A percentile compares a stretch with the other conserved stretches of the same genome.
Conservation (phyloP, 2,329 filamentous ascomycete species). For the Phaeosphaeriaceae sp. region DNA sequence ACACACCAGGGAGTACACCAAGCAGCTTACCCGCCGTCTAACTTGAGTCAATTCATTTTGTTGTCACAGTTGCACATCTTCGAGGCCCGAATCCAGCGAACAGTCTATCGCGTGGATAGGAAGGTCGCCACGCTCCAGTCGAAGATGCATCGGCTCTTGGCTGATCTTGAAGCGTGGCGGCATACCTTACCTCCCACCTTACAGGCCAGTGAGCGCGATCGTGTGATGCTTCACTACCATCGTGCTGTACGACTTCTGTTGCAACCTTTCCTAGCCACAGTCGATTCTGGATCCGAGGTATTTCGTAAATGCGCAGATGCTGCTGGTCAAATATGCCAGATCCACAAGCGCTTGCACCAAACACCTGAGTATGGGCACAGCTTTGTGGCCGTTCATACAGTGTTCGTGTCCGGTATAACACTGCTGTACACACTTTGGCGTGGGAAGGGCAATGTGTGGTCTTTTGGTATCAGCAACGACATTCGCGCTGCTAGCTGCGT, state of each 20-base stretch:
- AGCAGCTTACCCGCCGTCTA: slow-evolving; percentile 5
- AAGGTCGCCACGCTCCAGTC: slow-evolving; percentile 54
- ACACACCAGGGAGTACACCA: not conserved
- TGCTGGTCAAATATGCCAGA: slow-evolving; percentile 53
- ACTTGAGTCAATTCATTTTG: slow-evolving; percentile 16
- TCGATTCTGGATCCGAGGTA: slow-evolving; percentile 57
- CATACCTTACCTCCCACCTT: slow-evolving; percentile 45
- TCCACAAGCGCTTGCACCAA: slow-evolving; percentile 54
- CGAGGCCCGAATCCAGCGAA: slow-evolving; percentile 60
- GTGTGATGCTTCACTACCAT: slow-evolving; percentile 60
- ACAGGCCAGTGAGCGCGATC: slow-evolving; percentile 53
- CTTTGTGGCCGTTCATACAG: slow-evolving; percentile 54
- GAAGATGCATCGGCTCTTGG: slow-evolving; percentile 58
- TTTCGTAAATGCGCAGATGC: slow-evolving; percentile 54
- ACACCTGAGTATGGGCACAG: slow-evolving; percentile 52
- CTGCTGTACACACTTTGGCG: slow-evolving; percentile 53
- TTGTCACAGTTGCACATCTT: slow-evolving; percentile 57
- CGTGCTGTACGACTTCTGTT: slow-evolving; percentile 59
- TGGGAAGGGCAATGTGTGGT: slow-evolving; percentile 57
- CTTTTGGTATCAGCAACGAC: slow-evolving; percentile 58
- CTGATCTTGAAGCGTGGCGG: slow-evolving; percentile 59
- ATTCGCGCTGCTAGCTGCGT: slow-evolving; percentile 59
- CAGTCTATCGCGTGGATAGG: slow-evolving; percentile 61
- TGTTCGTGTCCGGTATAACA: slow-evolving; percentile 55
- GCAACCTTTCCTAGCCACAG: slow-evolving; percentile 59